Evolutionary conservation across 2,329 filamentous ascomycete species (phyloP).

Genomic region (Colletotrichum brevisporum): DNA sequence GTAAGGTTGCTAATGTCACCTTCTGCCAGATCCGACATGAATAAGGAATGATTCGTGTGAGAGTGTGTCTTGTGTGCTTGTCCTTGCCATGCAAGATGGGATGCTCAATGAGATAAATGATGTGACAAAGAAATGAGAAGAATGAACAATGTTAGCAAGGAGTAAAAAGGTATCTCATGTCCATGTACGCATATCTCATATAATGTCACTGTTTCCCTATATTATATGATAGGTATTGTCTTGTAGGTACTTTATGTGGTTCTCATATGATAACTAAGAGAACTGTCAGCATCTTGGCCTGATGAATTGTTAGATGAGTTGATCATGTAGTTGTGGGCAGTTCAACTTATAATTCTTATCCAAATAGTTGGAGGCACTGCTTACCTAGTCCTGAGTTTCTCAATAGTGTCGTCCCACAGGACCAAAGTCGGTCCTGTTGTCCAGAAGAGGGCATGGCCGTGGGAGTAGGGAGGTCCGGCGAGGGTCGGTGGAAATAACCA

Average conservation of each 20-base stretch:
- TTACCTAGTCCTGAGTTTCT: conserved; percentile 75
- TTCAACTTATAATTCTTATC: too few species aligned
- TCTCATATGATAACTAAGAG: too few species aligned
- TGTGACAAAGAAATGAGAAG: conserved; percentile 30
- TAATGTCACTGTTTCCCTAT: conserved; percentile 36
- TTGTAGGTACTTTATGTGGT: too few species aligned
- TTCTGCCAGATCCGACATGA: neutral
- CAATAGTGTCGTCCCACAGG: conserved; percentile 75
- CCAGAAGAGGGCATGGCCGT: conserved; percentile 77
- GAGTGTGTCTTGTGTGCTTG: conserved; percentile 8
- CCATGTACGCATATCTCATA: conserved; percentile 38
- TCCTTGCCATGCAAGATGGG: too few species aligned
- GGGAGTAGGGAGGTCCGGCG: conserved; percentile 71
- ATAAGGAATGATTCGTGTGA: conserved; percentile 39
- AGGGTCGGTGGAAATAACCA: conserved; percentile 74
- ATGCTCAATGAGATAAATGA: too few species aligned
- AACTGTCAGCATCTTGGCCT: conserved; percentile 55
- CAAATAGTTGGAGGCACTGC: too few species aligned
- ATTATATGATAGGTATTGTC: too few species aligned
- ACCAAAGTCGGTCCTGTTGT: conserved; percentile 80
- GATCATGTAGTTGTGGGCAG: too few species aligned
- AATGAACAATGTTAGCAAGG: conserved; percentile 23
- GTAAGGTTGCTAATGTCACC: too few species aligned
- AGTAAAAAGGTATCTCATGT: conserved; percentile 26
- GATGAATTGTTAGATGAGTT: conserved; percentile 39